phyloP scores from a whole-genome alignment of 768 basidiomycete genomes.

The Cyathus striatus region DNA sequence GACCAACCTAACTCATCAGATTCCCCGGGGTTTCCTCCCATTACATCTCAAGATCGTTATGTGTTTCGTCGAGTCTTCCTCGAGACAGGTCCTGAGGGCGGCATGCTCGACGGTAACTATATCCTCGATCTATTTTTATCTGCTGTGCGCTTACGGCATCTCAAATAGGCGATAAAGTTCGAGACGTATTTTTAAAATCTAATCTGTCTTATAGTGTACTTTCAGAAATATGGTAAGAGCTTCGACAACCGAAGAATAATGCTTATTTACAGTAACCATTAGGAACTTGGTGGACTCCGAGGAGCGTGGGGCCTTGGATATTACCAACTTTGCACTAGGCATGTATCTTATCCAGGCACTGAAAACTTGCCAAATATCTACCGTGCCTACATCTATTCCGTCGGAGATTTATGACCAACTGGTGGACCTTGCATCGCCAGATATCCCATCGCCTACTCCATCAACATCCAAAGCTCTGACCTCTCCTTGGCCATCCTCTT shows the following conservation, averaged over 20 bases:
- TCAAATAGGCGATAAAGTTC: constrained; percentile 47
- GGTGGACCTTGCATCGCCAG: constrained; percentile 4
- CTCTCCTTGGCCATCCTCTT: not conserved
- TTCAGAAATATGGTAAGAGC: constrained; percentile 53
- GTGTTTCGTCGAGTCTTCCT: constrained; percentile 54
- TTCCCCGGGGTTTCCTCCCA: constrained; percentile 34
- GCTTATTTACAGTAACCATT: constrained; percentile 1
- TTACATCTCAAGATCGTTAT: constrained; percentile 45
- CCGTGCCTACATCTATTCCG: constrained; percentile 26
- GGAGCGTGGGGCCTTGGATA: constrained; percentile 54
- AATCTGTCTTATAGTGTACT: constrained; percentile 54
- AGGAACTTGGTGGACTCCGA: constrained; percentile 64
- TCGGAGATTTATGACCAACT: constrained; percentile 24
- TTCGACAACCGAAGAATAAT: not conserved
- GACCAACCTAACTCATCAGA: constrained; percentile 5
- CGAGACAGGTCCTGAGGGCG: constrained; percentile 43
- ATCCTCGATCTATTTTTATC: not conserved
- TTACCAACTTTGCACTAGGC: constrained; percentile 63
- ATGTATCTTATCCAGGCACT: constrained; percentile 57
- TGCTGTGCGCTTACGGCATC: not conserved
- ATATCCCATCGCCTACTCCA: constrained; percentile 3
- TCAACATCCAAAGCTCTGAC: constrained; percentile 3
- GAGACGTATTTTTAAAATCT: constrained; percentile 60
- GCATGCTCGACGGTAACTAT: constrained; percentile 45
- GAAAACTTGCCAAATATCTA: constrained; percentile 23